These are phyloP conservation scores for Debaryomyces sp. DNA, from an alignment of 1,139 yeast genomes.

Conservation along the genomic window DNA sequence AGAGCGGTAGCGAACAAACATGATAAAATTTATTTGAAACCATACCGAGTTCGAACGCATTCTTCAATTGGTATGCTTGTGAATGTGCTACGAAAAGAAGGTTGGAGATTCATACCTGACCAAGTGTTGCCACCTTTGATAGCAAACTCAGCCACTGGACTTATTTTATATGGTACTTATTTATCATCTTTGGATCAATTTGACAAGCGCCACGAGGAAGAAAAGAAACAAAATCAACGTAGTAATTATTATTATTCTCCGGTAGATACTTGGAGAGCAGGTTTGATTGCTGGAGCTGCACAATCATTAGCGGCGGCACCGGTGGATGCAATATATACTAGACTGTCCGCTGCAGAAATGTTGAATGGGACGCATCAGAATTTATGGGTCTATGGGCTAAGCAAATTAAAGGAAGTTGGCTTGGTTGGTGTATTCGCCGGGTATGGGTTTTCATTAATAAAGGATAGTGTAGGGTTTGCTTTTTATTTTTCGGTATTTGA, in stretches of 20 bases:
- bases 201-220: constrained; percentile 14
- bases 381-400: constrained; percentile 74
- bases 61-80: constrained; percentile 74
- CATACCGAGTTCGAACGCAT: constrained; percentile 73
- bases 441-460: constrained; percentile 69
- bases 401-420: constrained; percentile 74
- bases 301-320: constrained; percentile 96
- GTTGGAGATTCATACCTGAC: constrained; percentile 87
- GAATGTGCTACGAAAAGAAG: constrained; percentile 72
- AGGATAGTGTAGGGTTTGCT: constrained; percentile 87
- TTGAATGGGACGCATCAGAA: constrained; percentile 69
- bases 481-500: constrained; percentile 85
- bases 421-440: constrained; percentile 89
- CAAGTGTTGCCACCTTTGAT: constrained; percentile 82
- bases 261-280: constrained; percentile 73
- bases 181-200: constrained; percentile 51
- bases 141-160: constrained; percentile 86
- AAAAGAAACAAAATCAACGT: constrained; percentile 6
- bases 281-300: constrained; percentile 80
- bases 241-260: constrained; percentile 29
- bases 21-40: constrained; percentile 53
- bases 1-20: constrained; percentile 51
- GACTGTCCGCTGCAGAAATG: constrained; percentile 77
- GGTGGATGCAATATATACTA: constrained; percentile 83
- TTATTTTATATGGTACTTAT: constrained; percentile 82